A percentile compares a stretch with the other conserved stretches of the same genome.
Evolutionary conservation across 2,329 filamentous ascomycete species (phyloP).

Genomic region (Xylariaceae sp.): DNA sequence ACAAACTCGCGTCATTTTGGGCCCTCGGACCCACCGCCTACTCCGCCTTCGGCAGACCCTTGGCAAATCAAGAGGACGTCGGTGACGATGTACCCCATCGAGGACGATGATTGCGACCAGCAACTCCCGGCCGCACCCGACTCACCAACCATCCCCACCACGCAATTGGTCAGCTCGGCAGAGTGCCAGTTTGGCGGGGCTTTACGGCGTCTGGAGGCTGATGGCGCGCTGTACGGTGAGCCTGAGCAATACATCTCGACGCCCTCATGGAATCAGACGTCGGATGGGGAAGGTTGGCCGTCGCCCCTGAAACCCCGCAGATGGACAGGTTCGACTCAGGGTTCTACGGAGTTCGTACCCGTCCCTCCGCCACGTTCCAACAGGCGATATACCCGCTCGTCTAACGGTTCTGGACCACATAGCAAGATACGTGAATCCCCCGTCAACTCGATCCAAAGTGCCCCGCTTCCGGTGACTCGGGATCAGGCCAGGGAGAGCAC

Average conservation of each 20-base stretch:
- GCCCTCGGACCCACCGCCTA: constrained; percentile 29
- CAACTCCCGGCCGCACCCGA: constrained; percentile 24
- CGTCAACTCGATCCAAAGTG: constrained; percentile 18
- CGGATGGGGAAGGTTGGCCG: constrained; percentile 26
- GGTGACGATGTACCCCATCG: constrained; percentile 18
- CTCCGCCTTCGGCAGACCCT: constrained; percentile 39
- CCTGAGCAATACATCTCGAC: constrained; percentile 26
- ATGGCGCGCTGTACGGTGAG: constrained; percentile 17
- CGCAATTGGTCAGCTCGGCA: constrained; percentile 25
- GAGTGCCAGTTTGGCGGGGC: constrained; percentile 12
- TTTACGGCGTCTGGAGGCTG: constrained; percentile 15
- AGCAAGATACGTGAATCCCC: constrained; percentile 15
- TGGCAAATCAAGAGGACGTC: constrained; percentile 37
- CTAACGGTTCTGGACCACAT: constrained; percentile 16
- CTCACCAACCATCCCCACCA: constrained; percentile 31
- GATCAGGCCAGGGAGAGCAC: constrained; percentile 20
- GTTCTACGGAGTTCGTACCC: constrained; percentile 20
- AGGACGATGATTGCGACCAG: constrained; percentile 23
- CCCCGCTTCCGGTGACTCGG: constrained; percentile 19
- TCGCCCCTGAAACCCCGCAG: constrained; percentile 28
- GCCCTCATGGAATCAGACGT: constrained; percentile 24
- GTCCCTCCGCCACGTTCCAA: constrained; percentile 17
- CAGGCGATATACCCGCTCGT: constrained; percentile 20
- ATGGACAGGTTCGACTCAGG: constrained; percentile 32
- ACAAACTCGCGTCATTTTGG: constrained; percentile 25